These are phyloP conservation scores for Microdochium nivale DNA, from an alignment of 2,329 filamentous ascomycete genomes.

Conservation along the genomic window DNA sequence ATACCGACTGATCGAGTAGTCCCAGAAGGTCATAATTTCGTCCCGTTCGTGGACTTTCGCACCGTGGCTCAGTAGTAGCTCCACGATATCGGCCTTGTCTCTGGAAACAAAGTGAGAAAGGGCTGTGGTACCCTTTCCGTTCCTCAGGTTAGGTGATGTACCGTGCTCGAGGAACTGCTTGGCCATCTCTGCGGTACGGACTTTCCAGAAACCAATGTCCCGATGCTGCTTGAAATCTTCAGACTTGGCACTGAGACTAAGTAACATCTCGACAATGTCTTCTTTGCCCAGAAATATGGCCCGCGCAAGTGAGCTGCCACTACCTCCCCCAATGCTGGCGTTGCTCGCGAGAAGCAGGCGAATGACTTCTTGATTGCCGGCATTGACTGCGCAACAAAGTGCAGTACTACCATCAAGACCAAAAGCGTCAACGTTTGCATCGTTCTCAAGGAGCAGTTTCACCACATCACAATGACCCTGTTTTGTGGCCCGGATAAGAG, in stretches of 20 bases:
- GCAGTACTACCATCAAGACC: neutral
- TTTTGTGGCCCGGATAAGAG: neutral
- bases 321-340: neutral
- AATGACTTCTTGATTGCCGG: neutral
- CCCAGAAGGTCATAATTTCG: neutral
- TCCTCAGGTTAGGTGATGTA: neutral
- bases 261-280: neutral
- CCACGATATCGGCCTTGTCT: neutral
- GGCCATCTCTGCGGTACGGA: neutral
- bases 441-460: neutral
- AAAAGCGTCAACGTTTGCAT: neutral
- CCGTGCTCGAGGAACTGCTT: neutral
- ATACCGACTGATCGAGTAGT: too few species aligned
- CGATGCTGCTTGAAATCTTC: neutral
- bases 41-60: neutral
- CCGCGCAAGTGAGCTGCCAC: neutral
- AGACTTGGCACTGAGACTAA: neutral
- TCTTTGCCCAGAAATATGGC: neutral
- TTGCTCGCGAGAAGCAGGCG: neutral
- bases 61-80: neutral
- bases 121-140: neutral
- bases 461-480: neutral
- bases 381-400: neutral
- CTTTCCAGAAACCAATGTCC: neutral
- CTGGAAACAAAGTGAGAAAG: neutral